These are phyloP conservation scores for Sporothrix sp. DNA, from an alignment of 2,329 filamentous ascomycete genomes.

Conservation along the genomic window DNA sequence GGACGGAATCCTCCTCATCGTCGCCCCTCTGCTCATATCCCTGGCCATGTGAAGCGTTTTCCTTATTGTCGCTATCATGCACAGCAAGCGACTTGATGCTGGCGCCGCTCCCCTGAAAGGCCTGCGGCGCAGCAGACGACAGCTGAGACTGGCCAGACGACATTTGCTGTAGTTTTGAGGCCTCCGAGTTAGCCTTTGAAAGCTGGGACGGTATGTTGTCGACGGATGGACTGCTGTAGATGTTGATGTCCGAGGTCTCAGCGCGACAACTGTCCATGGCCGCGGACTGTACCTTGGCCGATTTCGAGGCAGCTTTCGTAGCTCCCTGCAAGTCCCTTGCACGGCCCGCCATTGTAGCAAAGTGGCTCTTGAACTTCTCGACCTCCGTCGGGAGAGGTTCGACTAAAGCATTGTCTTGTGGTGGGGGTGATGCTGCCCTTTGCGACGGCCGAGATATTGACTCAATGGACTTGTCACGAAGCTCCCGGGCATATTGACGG, in stretches of 20 bases:
- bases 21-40: conserved; percentile 8
- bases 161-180: conserved; percentile 7
- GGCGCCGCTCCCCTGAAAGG: background rate
- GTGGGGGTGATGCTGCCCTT: conserved; percentile 35
- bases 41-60: background rate
- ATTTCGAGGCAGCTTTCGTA: background rate
- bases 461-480: background rate
- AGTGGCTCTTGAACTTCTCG: conserved; percentile 28
- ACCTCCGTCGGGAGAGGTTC: conserved; percentile 28
- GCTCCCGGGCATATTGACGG: background rate
- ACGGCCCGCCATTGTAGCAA: conserved; percentile 13
- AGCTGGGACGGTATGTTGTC: conserved; percentile 42
- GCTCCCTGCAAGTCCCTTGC: background rate
- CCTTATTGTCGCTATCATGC: background rate
- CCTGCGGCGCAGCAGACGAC: conserved; percentile 4
- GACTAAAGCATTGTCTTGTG: conserved; percentile 23
- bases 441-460: background rate
- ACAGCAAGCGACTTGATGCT: background rate
- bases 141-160: background rate
- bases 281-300: background rate
- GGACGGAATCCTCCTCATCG: background rate
- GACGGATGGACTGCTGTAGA: conserved; percentile 29
- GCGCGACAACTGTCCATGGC: too few species aligned
- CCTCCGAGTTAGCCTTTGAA: conserved; percentile 34
- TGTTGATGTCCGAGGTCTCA: background rate